A percentile compares a stretch with the other conserved stretches of the same genome.
phyloP scores from a whole-genome alignment of 1,284 basidiomycete species.

The Tilletia walkeri region DNA sequence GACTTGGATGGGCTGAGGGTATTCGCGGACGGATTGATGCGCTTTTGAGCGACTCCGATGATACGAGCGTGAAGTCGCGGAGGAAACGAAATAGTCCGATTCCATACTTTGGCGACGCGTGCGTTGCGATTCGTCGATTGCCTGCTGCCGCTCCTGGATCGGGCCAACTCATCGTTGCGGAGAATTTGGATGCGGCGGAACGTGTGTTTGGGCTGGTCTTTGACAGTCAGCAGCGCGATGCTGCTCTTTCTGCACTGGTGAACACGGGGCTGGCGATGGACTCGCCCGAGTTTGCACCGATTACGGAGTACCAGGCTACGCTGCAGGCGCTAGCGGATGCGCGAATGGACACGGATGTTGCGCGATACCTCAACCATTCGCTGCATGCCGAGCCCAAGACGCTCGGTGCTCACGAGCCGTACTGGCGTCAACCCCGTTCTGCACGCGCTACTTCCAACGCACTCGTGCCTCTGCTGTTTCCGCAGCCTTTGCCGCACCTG shows the following conservation, averaged over 20 bases:
- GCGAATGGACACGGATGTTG: slow-evolving; percentile 14
- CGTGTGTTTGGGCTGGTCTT: slow-evolving; percentile 7
- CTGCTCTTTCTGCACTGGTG: slow-evolving; percentile 1
- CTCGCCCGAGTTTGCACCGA: slow-evolving; percentile 20
- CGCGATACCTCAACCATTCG: slow-evolving; percentile 31
- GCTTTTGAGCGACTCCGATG: not conserved
- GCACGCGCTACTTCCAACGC: slow-evolving; percentile 24
- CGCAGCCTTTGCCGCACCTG: slow-evolving; percentile 41
- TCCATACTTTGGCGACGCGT: slow-evolving; percentile 21
- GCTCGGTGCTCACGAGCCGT: slow-evolving; percentile 37
- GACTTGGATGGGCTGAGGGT: slow-evolving; percentile 49
- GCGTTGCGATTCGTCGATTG: slow-evolving; percentile 7
- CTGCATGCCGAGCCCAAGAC: slow-evolving; percentile 38
- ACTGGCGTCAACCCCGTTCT: slow-evolving; percentile 26
- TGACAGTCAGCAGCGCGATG: slow-evolving; percentile 11
- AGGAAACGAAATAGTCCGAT: not conserved
- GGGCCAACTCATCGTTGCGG: slow-evolving; percentile 10
- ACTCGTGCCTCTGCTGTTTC: slow-evolving; percentile 39
- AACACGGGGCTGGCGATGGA: not conserved
- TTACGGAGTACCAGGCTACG: slow-evolving; percentile 37
- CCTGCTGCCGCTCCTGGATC: slow-evolving; percentile 6
- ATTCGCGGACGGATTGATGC: slow-evolving; percentile 2
- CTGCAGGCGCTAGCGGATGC: slow-evolving; percentile 25
- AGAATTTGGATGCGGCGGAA: slow-evolving; percentile 14
- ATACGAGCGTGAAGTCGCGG: not conserved